Percentiles rank a stretch among this genome's conserved stretches.
These are phyloP conservation scores for Syncephalastrum monosporum DNA, from an alignment of 371 early-diverging fungal species.

Conservation along the genomic window DNA sequence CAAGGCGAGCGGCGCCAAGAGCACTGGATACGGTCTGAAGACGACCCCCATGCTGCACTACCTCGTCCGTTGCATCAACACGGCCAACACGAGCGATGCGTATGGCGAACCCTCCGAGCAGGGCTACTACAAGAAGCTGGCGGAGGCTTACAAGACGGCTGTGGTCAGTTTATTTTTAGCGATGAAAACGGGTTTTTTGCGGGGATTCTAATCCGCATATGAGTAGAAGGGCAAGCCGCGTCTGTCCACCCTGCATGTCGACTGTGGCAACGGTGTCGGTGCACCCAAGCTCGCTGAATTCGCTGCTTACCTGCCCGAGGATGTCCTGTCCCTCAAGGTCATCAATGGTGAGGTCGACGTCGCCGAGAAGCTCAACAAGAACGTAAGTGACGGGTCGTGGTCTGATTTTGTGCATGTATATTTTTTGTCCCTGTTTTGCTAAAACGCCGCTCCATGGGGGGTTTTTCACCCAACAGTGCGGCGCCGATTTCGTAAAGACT, in stretches of 20 bases:
- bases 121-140: slow-evolving; percentile 91
- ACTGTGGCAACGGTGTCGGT: slow-evolving; percentile 97
- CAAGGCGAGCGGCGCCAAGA: slow-evolving; percentile 63
- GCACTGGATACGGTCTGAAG: slow-evolving; percentile 84
- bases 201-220: neutral
- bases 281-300: slow-evolving; percentile 89
- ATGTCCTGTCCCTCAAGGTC: slow-evolving; percentile 62
- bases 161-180: slow-evolving; percentile 55
- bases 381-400: slow-evolving; percentile 48
- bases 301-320: slow-evolving; percentile 59
- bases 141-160: slow-evolving; percentile 78
- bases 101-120: slow-evolving; percentile 93
- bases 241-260: slow-evolving; percentile 75
- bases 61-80: slow-evolving; percentile 88
- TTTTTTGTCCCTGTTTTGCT: too few species aligned
- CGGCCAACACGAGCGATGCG: slow-evolving; percentile 69
- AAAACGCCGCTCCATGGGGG: too few species aligned
- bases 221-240: slow-evolving; percentile 64
- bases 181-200: neutral
- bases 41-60: slow-evolving; percentile 99
- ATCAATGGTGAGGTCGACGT: slow-evolving; percentile 72
- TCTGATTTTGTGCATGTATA: neutral
- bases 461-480: slow-evolving; percentile 65
- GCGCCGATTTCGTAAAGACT: slow-evolving; percentile 98
- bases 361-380: slow-evolving; percentile 78